phyloP scores from a whole-genome alignment of 441 rosid species.

The Pelargonium exstipulatum region DNA sequence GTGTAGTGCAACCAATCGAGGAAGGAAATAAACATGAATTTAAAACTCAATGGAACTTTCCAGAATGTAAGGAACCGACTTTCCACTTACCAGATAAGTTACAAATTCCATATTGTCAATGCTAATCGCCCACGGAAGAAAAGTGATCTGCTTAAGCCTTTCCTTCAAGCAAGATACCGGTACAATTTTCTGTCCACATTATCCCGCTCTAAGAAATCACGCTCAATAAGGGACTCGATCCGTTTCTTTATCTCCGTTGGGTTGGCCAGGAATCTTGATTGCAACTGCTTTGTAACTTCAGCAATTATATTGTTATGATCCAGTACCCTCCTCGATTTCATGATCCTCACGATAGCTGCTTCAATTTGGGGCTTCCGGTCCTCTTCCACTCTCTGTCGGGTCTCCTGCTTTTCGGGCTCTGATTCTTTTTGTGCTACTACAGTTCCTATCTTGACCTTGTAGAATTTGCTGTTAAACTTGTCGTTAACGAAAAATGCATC shows the following conservation, averaged over 20 bases:
- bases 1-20: neutral
- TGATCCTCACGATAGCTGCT: conserved; percentile 94
- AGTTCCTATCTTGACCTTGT: conserved; percentile 93
- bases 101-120: conserved; percentile 28
- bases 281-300: conserved; percentile 90
- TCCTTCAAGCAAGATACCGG: conserved; percentile 73
- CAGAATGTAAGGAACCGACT: conserved; percentile 19
- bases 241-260: conserved; percentile 93
- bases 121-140: conserved; percentile 28
- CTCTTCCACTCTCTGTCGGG: conserved; percentile 93
- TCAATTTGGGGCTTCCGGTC: conserved; percentile 96
- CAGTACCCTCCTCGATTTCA: conserved; percentile 86
- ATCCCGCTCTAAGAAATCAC: conserved; percentile 97
- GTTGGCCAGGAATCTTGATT: conserved; percentile 81
- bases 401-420: conserved; percentile 94
- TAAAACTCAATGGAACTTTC: neutral
- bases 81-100: conserved; percentile 34
- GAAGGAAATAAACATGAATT: neutral
- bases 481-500: conserved; percentile 77
- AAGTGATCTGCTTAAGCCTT: conserved; percentile 22
- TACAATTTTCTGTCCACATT: conserved; percentile 71
- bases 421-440: conserved; percentile 95
- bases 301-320: conserved; percentile 88
- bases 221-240: conserved; percentile 84
- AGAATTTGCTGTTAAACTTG: conserved; percentile 85